Base-by-base conservation (phyloP, 495 filamentous ascomycete genomes). In the Choiromyces venosus region DNA sequence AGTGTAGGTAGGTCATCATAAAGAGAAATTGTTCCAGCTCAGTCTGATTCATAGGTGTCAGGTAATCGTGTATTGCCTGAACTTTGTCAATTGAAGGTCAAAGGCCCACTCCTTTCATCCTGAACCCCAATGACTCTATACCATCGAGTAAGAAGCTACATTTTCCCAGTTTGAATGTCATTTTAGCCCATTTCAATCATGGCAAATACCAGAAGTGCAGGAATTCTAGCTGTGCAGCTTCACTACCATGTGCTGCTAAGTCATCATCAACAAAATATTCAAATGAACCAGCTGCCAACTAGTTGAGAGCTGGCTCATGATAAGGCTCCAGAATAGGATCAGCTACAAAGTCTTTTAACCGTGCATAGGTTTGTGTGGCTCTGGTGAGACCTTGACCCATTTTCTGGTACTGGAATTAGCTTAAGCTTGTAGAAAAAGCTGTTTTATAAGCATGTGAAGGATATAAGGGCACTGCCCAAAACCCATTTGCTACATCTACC, bases 391-490 rank as follows among this genome's bases (percentile, higher is more conserved):
- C 70, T 66, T 52, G 65, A 10, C 65, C 42, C 70, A 75, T 75
- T 16, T 65, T 14, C 0, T 64, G 8, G 25, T 68, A 68, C 40
- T 65, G 65, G 35, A 65, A 72, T 46, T 75, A 66, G 1, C 69
- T 66, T 3, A 72, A 68, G 4, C 25, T 39, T 2, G 70, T 72
- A 65, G 68, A 72, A 37, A 75, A 75, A 0, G 73, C 73, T 6
- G 69, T 75, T 44, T 72, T 72, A 19, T 75, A 75, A 0, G 69
- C 65, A 68, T 75, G 64, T n/a, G 52, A 29, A 0, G 21, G n/a
- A 0, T 37, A 61, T 25, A 74, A 36, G 0, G 6, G 65, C 21
- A 75, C 61, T 4, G 29, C 73, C 56, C 64, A 72, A 37, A 67
- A 72, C 1, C 69, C 65, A 5, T 67, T 37, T 0, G 33, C 42